Conservation (phyloP, 306 rosid species). For the Cucumis cinereus region DNA sequence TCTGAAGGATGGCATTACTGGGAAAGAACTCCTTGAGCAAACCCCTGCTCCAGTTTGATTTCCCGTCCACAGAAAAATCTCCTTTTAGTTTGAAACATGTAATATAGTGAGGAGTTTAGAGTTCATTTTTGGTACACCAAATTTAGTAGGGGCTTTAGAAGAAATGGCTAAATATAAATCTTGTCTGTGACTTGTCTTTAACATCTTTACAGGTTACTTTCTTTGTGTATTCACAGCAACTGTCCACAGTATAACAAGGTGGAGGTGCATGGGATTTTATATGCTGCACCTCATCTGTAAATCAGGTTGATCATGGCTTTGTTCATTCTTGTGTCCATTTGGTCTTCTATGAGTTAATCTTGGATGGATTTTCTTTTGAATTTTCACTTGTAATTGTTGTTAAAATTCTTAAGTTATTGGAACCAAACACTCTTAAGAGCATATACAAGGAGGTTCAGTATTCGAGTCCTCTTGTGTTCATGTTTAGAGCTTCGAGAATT, state of each 20-base stretch:
- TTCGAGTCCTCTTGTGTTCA: neutral
- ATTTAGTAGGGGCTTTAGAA: neutral
- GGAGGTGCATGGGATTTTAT: neutral
- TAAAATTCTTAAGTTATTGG: neutral
- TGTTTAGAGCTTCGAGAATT: neutral
- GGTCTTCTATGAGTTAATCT: no score
- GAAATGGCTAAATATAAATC: neutral
- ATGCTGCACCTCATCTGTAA: neutral
- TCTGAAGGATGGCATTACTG: constrained; percentile 72
- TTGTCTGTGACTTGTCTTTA: neutral
- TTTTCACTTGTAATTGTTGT: neutral
- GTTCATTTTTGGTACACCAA: neutral
- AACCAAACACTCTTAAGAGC: neutral
- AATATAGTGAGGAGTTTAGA: neutral
- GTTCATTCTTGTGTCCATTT: neutral
- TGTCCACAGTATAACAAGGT: neutral
- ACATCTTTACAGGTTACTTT: neutral
- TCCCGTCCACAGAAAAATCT: neutral
- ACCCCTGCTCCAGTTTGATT: constrained; percentile 37
- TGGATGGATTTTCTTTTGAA: neutral
- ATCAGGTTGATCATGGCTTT: neutral
- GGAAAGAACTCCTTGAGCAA: constrained; percentile 66
- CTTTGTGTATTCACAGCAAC: neutral
- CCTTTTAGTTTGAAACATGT: neutral
- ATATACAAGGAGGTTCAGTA: neutral